Conservation (phyloP, 768 basidiomycete species). For the Serpula lacrymans region DNA sequence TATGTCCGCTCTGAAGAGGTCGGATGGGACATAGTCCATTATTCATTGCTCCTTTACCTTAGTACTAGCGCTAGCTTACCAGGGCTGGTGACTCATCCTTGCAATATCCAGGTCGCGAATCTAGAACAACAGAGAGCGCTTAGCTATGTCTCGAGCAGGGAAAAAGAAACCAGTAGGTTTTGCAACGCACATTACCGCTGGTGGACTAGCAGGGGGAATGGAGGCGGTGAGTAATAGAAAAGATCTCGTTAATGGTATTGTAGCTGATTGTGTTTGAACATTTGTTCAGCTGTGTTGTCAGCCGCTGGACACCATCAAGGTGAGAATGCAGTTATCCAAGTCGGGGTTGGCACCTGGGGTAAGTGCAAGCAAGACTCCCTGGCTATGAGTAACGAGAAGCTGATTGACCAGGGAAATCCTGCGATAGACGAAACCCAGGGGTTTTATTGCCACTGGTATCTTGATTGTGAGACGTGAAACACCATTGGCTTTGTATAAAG, state of each 20-base stretch:
- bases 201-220: slow-evolving; percentile 90
- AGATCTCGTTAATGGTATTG: not conserved
- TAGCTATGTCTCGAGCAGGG: slow-evolving; percentile 47
- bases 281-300: slow-evolving; percentile 73
- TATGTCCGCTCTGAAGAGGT: slow-evolving; percentile 13
- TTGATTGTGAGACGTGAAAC: slow-evolving; percentile 90
- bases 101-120: slow-evolving; percentile 3
- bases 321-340: slow-evolving; percentile 97
- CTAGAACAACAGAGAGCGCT: slow-evolving; percentile 2
- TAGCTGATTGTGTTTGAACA: not conserved
- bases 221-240: slow-evolving; percentile 88
- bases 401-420: slow-evolving; percentile 1
- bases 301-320: slow-evolving; percentile 98
- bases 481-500: slow-evolving; percentile 95
- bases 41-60: slow-evolving; percentile 8
- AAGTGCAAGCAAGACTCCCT: slow-evolving; percentile 30
- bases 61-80: not conserved
- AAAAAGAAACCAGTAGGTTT: slow-evolving; percentile 80
- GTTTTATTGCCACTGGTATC: slow-evolving; percentile 87
- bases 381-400: not conserved
- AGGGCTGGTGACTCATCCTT: not conserved
- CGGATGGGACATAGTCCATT: slow-evolving; percentile 7
- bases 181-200: slow-evolving; percentile 89
- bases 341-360: slow-evolving; percentile 81
- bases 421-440: slow-evolving; percentile 80